A percentile compares a stretch with the other conserved stretches of the same genome.
These are phyloP conservation scores for Pulveroboletus sp. DNA, from an alignment of 768 basidiomycete genomes.

Conservation along the genomic window DNA sequence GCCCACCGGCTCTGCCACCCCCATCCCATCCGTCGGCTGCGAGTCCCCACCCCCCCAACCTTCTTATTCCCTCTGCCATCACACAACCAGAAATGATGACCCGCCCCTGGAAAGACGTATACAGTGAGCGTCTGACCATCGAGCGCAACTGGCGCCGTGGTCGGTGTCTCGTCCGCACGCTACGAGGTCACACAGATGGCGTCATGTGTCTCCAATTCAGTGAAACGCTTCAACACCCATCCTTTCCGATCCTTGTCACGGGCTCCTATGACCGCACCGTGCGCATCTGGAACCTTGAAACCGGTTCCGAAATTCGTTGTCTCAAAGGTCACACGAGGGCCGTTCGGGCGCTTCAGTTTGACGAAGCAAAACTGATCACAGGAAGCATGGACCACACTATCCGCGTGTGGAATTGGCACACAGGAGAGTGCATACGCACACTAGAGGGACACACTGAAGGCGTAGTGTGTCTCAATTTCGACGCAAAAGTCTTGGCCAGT, in stretches of 20 bases:
- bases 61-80: constrained; percentile 34
- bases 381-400: constrained; percentile 96
- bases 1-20: neutral
- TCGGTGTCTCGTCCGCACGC: constrained; percentile 76
- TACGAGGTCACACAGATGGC: constrained; percentile 93
- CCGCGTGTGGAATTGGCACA: constrained; percentile 95
- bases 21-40: constrained; percentile 17
- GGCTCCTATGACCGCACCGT: constrained; percentile 96
- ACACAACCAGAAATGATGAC: constrained; percentile 44
- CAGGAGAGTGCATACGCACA: constrained; percentile 82
- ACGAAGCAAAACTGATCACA: constrained; percentile 92
- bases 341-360: constrained; percentile 93
- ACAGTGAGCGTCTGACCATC: constrained; percentile 93
- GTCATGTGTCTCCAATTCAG: constrained; percentile 97
- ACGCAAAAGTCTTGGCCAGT: constrained; percentile 86
- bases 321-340: constrained; percentile 89
- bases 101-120: constrained; percentile 97
- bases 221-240: constrained; percentile 77
- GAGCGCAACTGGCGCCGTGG: constrained; percentile 98
- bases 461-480: constrained; percentile 88
- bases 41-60: constrained; percentile 6
- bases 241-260: constrained; percentile 93
- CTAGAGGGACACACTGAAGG: constrained; percentile 90
- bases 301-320: constrained; percentile 77
- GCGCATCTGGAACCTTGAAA: constrained; percentile 96